Evolutionary conservation across 2,329 filamentous ascomycete genomes (phyloP), one percentile per base, ranked within the genome.

Genomic region (Cryoendolithus antarcticus): DNA sequence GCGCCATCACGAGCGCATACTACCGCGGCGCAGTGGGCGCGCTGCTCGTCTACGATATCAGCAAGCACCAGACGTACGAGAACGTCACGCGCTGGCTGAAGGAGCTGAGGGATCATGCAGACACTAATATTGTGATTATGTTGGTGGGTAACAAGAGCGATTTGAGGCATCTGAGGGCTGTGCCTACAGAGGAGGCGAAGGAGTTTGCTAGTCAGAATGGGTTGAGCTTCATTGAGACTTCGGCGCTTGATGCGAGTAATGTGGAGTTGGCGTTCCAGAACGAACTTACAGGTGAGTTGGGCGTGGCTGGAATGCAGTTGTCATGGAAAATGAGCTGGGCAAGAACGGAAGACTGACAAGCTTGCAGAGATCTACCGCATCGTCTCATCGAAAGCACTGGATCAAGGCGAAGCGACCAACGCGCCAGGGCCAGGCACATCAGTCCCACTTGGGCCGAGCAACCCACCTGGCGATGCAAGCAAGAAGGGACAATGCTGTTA

Each of bases 141-240:
- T 72, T 98, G 57, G 91, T 96, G 41, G 91, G 91, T 65, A 98
- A 98, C 79, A 98, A 98, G 82, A 96, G 88, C 66, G 91, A 98
- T 93, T 82, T 96, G 81, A 84, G 88, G 66, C 91, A 98, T 69
- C 74, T 98, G 59, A 78, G 91, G 62, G 91, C 91, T 50, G 91
- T 98, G 51, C 86, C 91, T 37, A 98, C 91, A 44, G 91, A 98
- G 61, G 89, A 96, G 66, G 91, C 89, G 54, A 98, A 96, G 70
- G 75, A 85, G 48, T 98, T 98, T 77, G 91, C 91, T 41, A 95
- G 89, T 93, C 62, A 54, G 74, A 42, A 44, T 35, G 40, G 43
- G 2, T 75, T 96, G 34, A 96, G 89, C 37, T 98, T 98, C 66
- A 98, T 98, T 64, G 91, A 98, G 74, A 98, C 91, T 32, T 98